These are phyloP conservation scores for Asterochloris erici DNA, from an alignment of 139 green algal genomes.

Conservation along the genomic window DNA sequence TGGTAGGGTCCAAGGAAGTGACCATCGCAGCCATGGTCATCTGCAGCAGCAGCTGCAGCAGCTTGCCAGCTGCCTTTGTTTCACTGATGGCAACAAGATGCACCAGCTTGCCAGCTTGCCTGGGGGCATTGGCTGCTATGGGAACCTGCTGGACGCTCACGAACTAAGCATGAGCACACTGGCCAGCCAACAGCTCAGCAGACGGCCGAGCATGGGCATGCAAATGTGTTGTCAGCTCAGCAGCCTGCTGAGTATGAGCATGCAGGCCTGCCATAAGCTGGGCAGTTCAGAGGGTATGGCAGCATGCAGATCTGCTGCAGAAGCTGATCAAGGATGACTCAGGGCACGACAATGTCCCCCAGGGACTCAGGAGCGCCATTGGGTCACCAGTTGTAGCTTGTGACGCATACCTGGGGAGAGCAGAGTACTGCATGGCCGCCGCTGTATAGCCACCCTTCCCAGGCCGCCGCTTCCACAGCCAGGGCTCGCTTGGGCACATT, in stretches of 20 bases:
- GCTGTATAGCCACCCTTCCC: conserved; percentile 42
- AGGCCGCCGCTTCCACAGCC: conserved; percentile 21
- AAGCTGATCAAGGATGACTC: background rate
- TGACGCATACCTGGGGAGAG: conserved; percentile 2
- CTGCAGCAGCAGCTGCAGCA: conserved; percentile 3
- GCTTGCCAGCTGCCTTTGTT: background rate
- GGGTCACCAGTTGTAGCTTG: background rate
- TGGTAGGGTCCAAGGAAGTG: conserved; percentile 29
- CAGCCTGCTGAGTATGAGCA: background rate
- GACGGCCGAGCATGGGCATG: background rate
- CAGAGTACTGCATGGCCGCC: conserved; percentile 33
- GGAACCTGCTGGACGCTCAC: background rate
- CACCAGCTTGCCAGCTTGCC: background rate
- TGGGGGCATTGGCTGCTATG: background rate
- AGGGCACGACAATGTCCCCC: background rate
- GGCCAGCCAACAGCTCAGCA: background rate
- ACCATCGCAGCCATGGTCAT: conserved; percentile 34
- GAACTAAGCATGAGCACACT: background rate
- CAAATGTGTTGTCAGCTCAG: background rate
- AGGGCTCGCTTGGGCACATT: conserved; percentile 31
- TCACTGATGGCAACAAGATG: background rate
- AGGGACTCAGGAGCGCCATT: background rate
- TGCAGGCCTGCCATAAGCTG: background rate
- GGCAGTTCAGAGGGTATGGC: background rate
- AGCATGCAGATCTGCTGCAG: background rate